Evolutionary conservation across 495 filamentous ascomycete species (phyloP), one percentile per base, ranked within the genome.

Genomic region (Aspergillus sparsus): DNA sequence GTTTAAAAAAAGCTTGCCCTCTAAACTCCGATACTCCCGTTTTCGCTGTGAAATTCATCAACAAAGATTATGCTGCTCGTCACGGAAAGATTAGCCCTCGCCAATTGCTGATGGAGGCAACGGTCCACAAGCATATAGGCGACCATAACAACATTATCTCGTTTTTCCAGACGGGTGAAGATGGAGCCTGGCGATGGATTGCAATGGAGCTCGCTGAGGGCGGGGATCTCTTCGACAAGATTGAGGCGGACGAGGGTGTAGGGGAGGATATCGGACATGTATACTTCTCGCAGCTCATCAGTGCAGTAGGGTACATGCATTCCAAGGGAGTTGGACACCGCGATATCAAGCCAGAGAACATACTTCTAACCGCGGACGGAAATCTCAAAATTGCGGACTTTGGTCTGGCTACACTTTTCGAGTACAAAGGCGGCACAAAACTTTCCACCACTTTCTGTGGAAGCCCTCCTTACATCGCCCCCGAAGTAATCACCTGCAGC

Each of bases 201-300:
- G 92, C 91, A 12, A 97, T 99, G 92, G 94, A 99, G 71, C 86
- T 91, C 65, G 94, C 94, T 45, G 91, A 93, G 62, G 94, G 94
- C 44, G 94, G 94, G 12, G 94, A 99, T 71, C 83, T 99, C 11
- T 99, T 99, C 77, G 94, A 98, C 83, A 98, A 98, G 78, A 97
- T 98, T 68, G 94, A 98, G 72, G 92, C 94, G 4, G 94, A 98
- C 72, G 89, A 91, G 33, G 94, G 95, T 55, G 89, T 97, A 10
- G 82, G 85, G 9, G 89, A 97, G 72, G 90, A 97, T 73, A 88
- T 99, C 65, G 93, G 93, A 34, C 94, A 98, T 66, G 84, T 97
- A 52, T 99, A 97, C 74, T 99, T 99, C 73, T 84, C 86, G 1
- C 95, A 99, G 71, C 81, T 99, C 49, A 83, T 97, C 65, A 87